Conservation (phyloP, 2,329 filamentous ascomycete genomes). For the Sclerotinia borealis region DNA sequence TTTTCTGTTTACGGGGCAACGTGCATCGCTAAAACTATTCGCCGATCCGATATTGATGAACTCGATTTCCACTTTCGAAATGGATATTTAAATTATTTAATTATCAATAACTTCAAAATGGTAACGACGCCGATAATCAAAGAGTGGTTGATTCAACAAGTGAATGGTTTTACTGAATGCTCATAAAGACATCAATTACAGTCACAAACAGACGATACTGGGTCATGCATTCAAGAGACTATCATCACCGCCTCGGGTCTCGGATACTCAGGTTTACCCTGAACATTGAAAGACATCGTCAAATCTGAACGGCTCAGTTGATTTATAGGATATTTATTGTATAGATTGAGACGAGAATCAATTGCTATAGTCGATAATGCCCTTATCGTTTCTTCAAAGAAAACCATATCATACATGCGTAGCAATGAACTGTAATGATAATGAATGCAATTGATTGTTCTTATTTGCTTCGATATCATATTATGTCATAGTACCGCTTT, state of each 20-base stretch:
- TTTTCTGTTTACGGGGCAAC: conserved; percentile 13
- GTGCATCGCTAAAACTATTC: conserved; percentile 3
- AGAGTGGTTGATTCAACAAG: neutral
- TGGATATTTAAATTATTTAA: neutral
- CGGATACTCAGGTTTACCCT: neutral
- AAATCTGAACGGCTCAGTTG: neutral
- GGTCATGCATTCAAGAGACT: neutral
- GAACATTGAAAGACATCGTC: neutral
- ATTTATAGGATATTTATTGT: neutral
- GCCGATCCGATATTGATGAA: neutral
- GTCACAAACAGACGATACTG: neutral
- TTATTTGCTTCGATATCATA: neutral
- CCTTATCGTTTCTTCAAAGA: neutral
- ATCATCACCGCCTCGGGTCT: neutral
- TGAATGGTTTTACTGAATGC: neutral
- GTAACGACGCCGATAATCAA: neutral
- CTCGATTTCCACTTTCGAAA: neutral
- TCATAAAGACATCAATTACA: neutral
- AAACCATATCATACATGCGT: neutral
- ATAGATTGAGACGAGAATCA: neutral
- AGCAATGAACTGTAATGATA: neutral
- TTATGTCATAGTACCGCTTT: conserved; percentile 2
- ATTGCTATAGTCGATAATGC: neutral
- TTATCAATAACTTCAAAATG: neutral
- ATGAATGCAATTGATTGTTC: neutral